Evolutionary conservation across 768 basidiomycete genomes (phyloP), one percentile per base, ranked within the genome.

Genomic region (Russula brevipes): DNA sequence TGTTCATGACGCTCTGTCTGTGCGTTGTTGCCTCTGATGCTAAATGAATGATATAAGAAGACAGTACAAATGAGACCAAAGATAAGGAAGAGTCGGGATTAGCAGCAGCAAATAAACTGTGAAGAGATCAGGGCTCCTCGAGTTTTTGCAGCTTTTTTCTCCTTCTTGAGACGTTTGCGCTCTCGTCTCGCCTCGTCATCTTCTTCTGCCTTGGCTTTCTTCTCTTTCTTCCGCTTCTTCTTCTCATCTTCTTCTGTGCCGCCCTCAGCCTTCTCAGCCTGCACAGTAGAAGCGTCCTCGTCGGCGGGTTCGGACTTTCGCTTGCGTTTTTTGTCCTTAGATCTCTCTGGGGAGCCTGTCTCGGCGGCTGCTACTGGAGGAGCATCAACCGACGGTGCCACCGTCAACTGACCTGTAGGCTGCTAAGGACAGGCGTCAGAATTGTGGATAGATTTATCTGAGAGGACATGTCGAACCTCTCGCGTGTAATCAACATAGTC

Each of bases 401-500:
- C 74, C 3, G 54, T 51, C 36, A 77, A 71, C 24, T 80, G 75
- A n/a, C 79, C 73, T 11, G 72, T 65, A 52, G 78, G 74, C 64
- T 78, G 76, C 75, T 79, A 65, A 4, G 45, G n/a, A 10, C 35
- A 12, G 33, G 3, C 2, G 55, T 42, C 45, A 45, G 44, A 59
- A 62, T 44, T 47, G 54, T 42, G 39, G 63, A 33, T 4, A 71
- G 72, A 54, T 72, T 67, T 69, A 66, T 78, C 75, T 19, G 31
- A 53, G 8, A 63, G 65, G 30, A 44, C 42, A n/a, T 5, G 52
- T 49, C 58, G 64, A 54, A 80, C 82, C 57, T 88, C 88, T 51
- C 89, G 86, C 66, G 81, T 87, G 75, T 96, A 98, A 73, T 99
- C 97, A 57, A 96, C 83, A 73, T 99, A 98, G 71, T 93, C 91